A percentile compares a stretch with the other conserved stretches of the same genome.
Conservation (phyloP, 2,329 filamentous ascomycete species). For the Exophiala phaeomuriformis region DNA sequence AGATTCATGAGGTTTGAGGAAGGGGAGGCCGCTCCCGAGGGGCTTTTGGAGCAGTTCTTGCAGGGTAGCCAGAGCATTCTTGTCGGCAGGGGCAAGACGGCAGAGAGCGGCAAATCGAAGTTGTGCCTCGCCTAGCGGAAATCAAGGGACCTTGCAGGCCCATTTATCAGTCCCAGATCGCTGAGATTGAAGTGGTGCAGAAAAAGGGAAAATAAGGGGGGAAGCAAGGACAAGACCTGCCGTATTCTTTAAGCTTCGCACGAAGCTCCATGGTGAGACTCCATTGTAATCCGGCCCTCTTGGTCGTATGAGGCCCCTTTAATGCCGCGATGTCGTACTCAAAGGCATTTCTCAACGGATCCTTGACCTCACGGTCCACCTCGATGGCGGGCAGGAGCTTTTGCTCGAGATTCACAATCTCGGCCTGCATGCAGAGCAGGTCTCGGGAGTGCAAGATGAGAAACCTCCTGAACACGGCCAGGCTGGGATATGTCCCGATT, state of each 20-base stretch:
- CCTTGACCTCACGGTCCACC: constrained; percentile 1
- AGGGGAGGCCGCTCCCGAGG: neutral
- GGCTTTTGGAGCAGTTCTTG: constrained; percentile 4
- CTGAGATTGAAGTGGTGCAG: too few relatives aligned
- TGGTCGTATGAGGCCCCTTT: constrained; percentile 3
- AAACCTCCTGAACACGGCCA: constrained; percentile 30
- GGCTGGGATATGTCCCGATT: constrained; percentile 5
- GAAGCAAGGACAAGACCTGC: neutral
- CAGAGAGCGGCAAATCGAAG: constrained; percentile 7
- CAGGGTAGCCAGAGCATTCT: constrained; percentile 2
- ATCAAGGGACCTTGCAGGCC: too few relatives aligned
- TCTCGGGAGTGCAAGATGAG: constrained; percentile 27
- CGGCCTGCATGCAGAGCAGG: constrained; percentile 30
- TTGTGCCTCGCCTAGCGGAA: constrained; percentile 2
- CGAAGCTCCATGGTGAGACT: constrained; percentile 3
- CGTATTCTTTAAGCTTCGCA: constrained; percentile 7
- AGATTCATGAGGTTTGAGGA: constrained; percentile 1
- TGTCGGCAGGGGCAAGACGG: constrained; percentile 6
- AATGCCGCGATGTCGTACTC: constrained; percentile 5
- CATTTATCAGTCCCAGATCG: too few relatives aligned
- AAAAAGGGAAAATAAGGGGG: neutral
- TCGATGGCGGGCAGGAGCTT: neutral
- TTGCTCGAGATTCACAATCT: constrained; percentile 28
- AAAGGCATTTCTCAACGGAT: neutral
- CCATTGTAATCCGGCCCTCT: constrained; percentile 4